Evolutionary conservation across 108 stramenopile genomes (phyloP).

Genomic region (Licmophora abbreviata): DNA sequence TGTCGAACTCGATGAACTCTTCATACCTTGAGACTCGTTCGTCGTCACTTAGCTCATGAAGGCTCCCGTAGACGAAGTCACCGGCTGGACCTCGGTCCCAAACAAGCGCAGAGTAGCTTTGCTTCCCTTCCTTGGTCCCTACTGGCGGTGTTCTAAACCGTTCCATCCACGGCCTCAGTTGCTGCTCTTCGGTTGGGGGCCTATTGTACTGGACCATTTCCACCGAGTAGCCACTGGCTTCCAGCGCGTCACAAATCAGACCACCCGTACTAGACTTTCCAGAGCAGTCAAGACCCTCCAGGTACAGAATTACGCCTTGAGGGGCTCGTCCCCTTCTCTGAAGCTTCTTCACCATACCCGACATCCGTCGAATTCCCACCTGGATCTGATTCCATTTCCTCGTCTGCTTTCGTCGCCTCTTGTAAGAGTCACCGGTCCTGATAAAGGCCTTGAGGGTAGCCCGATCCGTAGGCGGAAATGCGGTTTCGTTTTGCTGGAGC

Average conservation of each 20-base stretch:
- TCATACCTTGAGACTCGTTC: constrained; percentile 39
- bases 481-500: background rate
- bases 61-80: constrained; percentile 40
- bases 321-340: constrained; percentile 38
- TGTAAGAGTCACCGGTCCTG: constrained; percentile 10
- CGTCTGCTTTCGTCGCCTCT: constrained; percentile 27
- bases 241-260: constrained; percentile 40
- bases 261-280: constrained; percentile 69
- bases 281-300: constrained; percentile 71
- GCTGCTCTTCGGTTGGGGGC: constrained; percentile 66
- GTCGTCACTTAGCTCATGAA: constrained; percentile 21
- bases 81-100: constrained; percentile 9
- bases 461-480: constrained; percentile 43
- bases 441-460: constrained; percentile 49
- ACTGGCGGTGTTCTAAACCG: too few relatives aligned
- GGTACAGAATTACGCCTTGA: constrained; percentile 62
- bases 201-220: constrained; percentile 60
- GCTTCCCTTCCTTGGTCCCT: too few relatives aligned
- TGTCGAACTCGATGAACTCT: constrained; percentile 61
- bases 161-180: constrained; percentile 66
- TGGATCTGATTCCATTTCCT: constrained; percentile 28
- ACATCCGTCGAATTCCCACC: constrained; percentile 21
- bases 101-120: constrained; percentile 2
- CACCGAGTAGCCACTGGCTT: constrained; percentile 46
- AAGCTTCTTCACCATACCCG: constrained; percentile 22